Evolutionary conservation across 352 stramenopile genomes (phyloP).

Genomic region (Pilasporangium apinafurcum): DNA sequence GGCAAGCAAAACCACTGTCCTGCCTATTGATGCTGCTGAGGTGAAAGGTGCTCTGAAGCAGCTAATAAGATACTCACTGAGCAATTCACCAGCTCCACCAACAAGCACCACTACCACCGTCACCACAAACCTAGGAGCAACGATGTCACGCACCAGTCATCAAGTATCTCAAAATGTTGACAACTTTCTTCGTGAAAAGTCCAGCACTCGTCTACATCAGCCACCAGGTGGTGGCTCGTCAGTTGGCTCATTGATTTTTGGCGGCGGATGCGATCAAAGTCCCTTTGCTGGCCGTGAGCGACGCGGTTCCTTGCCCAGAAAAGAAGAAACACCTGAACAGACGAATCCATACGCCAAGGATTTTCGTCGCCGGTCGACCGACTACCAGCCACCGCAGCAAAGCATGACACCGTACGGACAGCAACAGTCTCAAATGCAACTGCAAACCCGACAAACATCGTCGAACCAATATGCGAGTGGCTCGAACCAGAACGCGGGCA

Average conservation of each 20-base stretch:
- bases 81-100: too few species aligned
- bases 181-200: conserved; percentile 73
- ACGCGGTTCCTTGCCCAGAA: conserved; percentile 26
- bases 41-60: too few species aligned
- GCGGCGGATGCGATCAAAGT: conserved; percentile 41
- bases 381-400: conserved; percentile 12
- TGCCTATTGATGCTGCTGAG: too few species aligned
- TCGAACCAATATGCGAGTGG: conserved; percentile 84
- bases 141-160: conserved; percentile 49
- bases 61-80: too few species aligned
- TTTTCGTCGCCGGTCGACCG: conserved; percentile 16
- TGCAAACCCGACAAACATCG: conserved; percentile 22
- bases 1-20: too few species aligned
- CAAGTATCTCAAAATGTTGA: conserved; percentile 74
- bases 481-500: conserved; percentile 85
- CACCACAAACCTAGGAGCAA: too few species aligned
- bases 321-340: conserved; percentile 47
- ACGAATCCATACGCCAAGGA: conserved; percentile 44
- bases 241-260: conserved; percentile 72
- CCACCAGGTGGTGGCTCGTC: conserved; percentile 65
- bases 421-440: conserved; percentile 6
- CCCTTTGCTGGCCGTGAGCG: conserved; percentile 48
- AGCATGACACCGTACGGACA: conserved; percentile 7
- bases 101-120: too few species aligned
- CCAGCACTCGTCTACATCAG: conserved; percentile 66